Evolutionary conservation across 257 asterid species (phyloP), one percentile per base, ranked within the genome.

Genomic region (Solanum peruvianum): DNA sequence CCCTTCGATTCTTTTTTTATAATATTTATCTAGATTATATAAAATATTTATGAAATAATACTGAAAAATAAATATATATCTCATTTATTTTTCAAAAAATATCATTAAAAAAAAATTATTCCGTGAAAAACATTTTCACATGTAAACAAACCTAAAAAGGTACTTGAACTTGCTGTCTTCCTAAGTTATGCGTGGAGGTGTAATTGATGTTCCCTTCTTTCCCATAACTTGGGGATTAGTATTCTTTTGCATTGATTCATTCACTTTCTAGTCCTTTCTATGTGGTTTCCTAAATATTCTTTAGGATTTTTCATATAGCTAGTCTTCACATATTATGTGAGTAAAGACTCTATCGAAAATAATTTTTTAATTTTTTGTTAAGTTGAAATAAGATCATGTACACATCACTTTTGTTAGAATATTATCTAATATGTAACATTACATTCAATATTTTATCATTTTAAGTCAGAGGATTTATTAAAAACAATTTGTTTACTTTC

Each of bases 321-420:
- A 23, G 70, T 64, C 70, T 62, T 62, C 70, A 62, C 5, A 4
- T 60, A 11, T 1, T 60, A 35, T 0, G 5, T 1, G 5, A 12
- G 6, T 35, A 5, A 35, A 35, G 7, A 5, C 0, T 58, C 2
- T 25, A 62, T 62, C 8, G 3, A 0, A 62, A 62, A n/a, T 1
- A 10, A 62, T 6, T 2, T 62, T 0, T 62, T 5, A 0, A 62
- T 0, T 0, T 0, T 60, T 4, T 0, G 1, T 9, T 9, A 45
- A 12, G 6, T 45, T 4, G 18, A 2, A 13, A 47, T 2, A 47
- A 47, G 2, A 47, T 47, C 39, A 37, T 5, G 39, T 37, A 37
- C 7, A 37, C 4, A 47, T 47, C 6, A 4, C 6, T 47, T 4
- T 4, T 47, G 2, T 45, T 13, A 45, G 52, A 45, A 45, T 45